Conservation (phyloP, 1,139 yeast genomes). For the Geotrichum reessii region DNA sequence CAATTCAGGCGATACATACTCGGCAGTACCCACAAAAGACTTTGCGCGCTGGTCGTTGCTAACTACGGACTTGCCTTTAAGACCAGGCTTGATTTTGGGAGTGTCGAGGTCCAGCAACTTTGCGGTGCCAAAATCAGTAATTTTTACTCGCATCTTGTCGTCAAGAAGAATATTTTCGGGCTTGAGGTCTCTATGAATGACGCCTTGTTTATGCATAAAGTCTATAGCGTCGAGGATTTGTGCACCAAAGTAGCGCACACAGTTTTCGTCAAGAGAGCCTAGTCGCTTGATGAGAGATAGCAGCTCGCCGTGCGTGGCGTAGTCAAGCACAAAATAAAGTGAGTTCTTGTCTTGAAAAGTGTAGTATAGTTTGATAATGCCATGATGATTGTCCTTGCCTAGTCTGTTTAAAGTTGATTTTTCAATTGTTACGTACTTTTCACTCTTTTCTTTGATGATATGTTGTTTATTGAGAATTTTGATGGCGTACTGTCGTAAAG, state of each 20-base stretch:
- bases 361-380: slow-evolving; percentile 79
- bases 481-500: slow-evolving; percentile 72
- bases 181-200: slow-evolving; percentile 87
- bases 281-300: slow-evolving; percentile 68
- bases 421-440: slow-evolving; percentile 92
- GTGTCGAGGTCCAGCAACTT: slow-evolving; percentile 54
- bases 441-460: slow-evolving; percentile 88
- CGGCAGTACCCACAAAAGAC: slow-evolving; percentile 86
- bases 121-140: slow-evolving; percentile 98
- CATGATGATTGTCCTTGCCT: slow-evolving; percentile 62
- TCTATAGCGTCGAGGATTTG: slow-evolving; percentile 83
- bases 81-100: neutral
- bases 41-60: slow-evolving; percentile 55
- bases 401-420: slow-evolving; percentile 83
- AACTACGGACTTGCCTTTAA: slow-evolving; percentile 32
- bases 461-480: slow-evolving; percentile 88
- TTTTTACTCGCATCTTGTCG: slow-evolving; percentile 68
- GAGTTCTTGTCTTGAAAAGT: slow-evolving; percentile 91
- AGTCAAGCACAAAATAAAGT: slow-evolving; percentile 85
- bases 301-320: slow-evolving; percentile 88
- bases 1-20: slow-evolving; percentile 86
- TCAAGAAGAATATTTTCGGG: slow-evolving; percentile 85
- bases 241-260: slow-evolving; percentile 64
- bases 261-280: slow-evolving; percentile 71
- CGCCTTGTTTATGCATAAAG: slow-evolving; percentile 76